Conservation (phyloP, 805 yeast genomes). For the Saturnispora quitensis region DNA sequence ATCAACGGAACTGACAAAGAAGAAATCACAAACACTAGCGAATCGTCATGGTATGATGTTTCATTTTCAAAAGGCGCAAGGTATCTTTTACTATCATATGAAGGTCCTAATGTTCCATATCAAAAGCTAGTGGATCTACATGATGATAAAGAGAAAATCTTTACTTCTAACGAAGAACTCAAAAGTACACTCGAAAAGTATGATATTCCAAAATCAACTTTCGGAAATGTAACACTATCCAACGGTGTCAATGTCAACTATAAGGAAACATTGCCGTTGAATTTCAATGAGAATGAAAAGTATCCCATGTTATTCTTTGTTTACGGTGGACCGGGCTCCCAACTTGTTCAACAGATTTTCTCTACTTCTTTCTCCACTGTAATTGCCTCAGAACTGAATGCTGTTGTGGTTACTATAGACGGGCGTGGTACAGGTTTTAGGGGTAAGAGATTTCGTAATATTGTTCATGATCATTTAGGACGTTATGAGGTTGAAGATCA, state of each 20-base stretch:
- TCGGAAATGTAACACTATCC: slow-evolving; percentile 41
- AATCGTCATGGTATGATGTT: slow-evolving; percentile 58
- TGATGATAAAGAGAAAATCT: slow-evolving; percentile 29
- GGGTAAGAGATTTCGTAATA: slow-evolving; percentile 67
- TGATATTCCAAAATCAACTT: slow-evolving; percentile 47
- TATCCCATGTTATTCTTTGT: slow-evolving; percentile 86
- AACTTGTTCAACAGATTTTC: slow-evolving; percentile 59
- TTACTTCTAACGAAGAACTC: slow-evolving; percentile 41
- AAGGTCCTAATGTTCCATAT: slow-evolving; percentile 74
- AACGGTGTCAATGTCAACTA: slow-evolving; percentile 40
- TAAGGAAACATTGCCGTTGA: slow-evolving; percentile 68
- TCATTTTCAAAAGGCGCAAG: slow-evolving; percentile 76
- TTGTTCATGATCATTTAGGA: slow-evolving; percentile 78
- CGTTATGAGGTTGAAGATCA: slow-evolving; percentile 79
- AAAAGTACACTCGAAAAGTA: slow-evolving; percentile 31
- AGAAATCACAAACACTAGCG: slow-evolving; percentile 41
- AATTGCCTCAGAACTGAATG: slow-evolving; percentile 65
- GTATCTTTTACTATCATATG: slow-evolving; percentile 58
- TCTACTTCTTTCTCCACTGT: slow-evolving; percentile 60
- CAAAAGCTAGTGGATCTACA: slow-evolving; percentile 61
- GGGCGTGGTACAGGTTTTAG: slow-evolving; percentile 95
- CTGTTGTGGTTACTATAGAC: slow-evolving; percentile 89
- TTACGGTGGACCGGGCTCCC: slow-evolving; percentile 96
- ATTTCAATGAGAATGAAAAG: slow-evolving; percentile 48
- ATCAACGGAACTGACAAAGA: slow-evolving; percentile 37